Percentiles rank a stretch among this genome's conserved stretches.
These are phyloP conservation scores for Euclidium syriacum DNA, from an alignment of 345 rosid species.

Conservation along the genomic window DNA sequence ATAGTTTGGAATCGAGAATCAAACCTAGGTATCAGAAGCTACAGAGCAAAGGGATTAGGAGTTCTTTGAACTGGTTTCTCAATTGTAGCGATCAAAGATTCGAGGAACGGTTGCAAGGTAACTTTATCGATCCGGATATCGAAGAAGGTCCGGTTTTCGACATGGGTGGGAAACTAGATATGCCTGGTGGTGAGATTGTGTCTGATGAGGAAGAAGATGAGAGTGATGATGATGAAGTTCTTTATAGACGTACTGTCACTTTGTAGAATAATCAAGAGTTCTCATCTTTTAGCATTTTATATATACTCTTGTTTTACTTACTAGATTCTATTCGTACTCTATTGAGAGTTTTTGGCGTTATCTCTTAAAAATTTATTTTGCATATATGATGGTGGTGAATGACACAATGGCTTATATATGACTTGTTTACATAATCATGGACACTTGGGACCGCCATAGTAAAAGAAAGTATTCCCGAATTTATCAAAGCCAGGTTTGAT, in stretches of 20 bases:
- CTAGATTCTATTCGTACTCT: too few relatives aligned
- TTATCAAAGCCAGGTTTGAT: too few relatives aligned
- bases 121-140: slow-evolving; percentile 64
- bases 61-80: slow-evolving; percentile 81
- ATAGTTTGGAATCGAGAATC: slow-evolving; percentile 92
- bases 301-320: not conserved
- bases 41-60: slow-evolving; percentile 66
- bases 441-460: too few relatives aligned
- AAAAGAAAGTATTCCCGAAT: too few relatives aligned
- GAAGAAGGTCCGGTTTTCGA: slow-evolving; percentile 52
- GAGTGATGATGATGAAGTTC: slow-evolving; percentile 61
- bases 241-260: slow-evolving; percentile 49
- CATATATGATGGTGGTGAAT: too few relatives aligned
- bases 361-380: too few relatives aligned
- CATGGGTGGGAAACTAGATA: slow-evolving; percentile 76
- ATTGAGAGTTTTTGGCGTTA: too few relatives aligned
- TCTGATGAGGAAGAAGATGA: slow-evolving; percentile 75
- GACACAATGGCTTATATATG: too few relatives aligned
- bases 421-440: too few relatives aligned
- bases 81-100: slow-evolving; percentile 94
- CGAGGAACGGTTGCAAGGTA: slow-evolving; percentile 70
- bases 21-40: slow-evolving; percentile 76
- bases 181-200: slow-evolving; percentile 61
- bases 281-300: not conserved
- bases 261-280: slow-evolving; percentile 27